A percentile compares a stretch with the other conserved stretches of the same genome.
Evolutionary conservation across 1,284 basidiomycete species (phyloP).

Genomic region (Lignosus rhinocerotis): DNA sequence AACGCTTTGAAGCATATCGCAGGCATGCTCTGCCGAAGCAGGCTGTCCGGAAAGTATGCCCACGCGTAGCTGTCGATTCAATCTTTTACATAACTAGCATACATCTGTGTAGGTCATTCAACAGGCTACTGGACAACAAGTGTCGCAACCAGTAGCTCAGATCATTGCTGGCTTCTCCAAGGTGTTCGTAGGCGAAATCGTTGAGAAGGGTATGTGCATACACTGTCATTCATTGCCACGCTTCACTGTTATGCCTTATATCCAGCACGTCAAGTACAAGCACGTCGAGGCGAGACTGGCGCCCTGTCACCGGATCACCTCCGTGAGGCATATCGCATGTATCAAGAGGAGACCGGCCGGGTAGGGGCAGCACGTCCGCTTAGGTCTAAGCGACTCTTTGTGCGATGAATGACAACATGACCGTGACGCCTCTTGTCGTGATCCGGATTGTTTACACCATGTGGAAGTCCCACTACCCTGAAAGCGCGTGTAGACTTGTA

Average conservation of each 20-base stretch:
- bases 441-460: too few relatives aligned
- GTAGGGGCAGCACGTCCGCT: conserved; percentile 75
- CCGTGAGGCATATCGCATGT: conserved; percentile 83
- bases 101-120: conserved; percentile 68
- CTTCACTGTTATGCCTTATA: not conserved
- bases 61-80: not conserved
- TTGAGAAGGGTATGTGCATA: conserved; percentile 71
- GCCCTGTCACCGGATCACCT: conserved; percentile 85
- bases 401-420: conserved; percentile 39
- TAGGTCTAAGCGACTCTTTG: conserved; percentile 65
- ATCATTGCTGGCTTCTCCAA: conserved; percentile 88
- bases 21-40: conserved; percentile 83
- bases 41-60: conserved; percentile 72
- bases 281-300: conserved; percentile 70
- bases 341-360: conserved; percentile 77
- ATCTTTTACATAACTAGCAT: not conserved
- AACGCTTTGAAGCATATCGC: conserved; percentile 86
- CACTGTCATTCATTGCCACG: not conserved
- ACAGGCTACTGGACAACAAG: conserved; percentile 79
- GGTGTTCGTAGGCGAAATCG: conserved; percentile 90
- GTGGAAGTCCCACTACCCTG: too few relatives aligned
- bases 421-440: too few relatives aligned
- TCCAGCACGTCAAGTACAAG: conserved; percentile 75
- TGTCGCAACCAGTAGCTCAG: conserved; percentile 84
- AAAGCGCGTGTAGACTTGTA: too few relatives aligned